These are phyloP conservation scores for Hysterium pulicare DNA, from an alignment of 2,329 filamentous ascomycete genomes.

Conservation along the genomic window DNA sequence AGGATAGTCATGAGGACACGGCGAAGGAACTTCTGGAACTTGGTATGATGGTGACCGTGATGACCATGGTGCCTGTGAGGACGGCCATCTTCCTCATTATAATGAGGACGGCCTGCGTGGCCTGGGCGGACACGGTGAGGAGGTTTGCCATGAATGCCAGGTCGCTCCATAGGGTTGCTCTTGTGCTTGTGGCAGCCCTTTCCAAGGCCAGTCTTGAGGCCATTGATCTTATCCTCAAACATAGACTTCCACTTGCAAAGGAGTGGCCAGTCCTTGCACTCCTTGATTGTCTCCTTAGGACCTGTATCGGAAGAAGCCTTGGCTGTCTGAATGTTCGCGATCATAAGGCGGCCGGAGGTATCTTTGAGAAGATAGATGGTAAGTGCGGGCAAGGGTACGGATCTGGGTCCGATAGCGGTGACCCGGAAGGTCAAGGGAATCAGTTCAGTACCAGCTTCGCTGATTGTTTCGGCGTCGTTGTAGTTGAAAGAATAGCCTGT, in stretches of 20 bases:
- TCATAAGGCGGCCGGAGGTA: conserved; percentile 34
- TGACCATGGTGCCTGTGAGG: conserved; percentile 14
- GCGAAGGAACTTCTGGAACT: conserved; percentile 28
- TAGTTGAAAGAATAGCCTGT: conserved; percentile 34
- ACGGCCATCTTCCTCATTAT: conserved; percentile 8
- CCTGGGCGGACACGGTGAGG: conserved; percentile 32
- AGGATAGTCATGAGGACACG: conserved; percentile 62
- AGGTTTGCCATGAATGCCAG: conserved; percentile 27
- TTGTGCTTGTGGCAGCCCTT: conserved; percentile 35
- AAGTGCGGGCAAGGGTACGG: conserved; percentile 30
- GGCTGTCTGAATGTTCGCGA: conserved; percentile 33
- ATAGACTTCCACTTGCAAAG: conserved; percentile 43
- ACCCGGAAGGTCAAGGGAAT: conserved; percentile 38
- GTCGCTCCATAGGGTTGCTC: conserved; percentile 30
- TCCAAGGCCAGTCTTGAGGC: conserved; percentile 28
- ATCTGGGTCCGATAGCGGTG: conserved; percentile 29
- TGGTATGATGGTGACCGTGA: conserved; percentile 19
- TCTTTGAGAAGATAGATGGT: conserved; percentile 38
- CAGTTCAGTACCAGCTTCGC: conserved; percentile 35
- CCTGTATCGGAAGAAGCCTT: conserved; percentile 15
- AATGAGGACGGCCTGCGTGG: neutral
- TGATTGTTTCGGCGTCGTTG: conserved; percentile 32
- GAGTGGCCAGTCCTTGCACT: conserved; percentile 36
- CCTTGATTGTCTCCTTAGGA: conserved; percentile 21
- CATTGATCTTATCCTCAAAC: conserved; percentile 32